Conservation (phyloP, 2,329 filamentous ascomycete species). For the Aureobasidium melanogenum region DNA sequence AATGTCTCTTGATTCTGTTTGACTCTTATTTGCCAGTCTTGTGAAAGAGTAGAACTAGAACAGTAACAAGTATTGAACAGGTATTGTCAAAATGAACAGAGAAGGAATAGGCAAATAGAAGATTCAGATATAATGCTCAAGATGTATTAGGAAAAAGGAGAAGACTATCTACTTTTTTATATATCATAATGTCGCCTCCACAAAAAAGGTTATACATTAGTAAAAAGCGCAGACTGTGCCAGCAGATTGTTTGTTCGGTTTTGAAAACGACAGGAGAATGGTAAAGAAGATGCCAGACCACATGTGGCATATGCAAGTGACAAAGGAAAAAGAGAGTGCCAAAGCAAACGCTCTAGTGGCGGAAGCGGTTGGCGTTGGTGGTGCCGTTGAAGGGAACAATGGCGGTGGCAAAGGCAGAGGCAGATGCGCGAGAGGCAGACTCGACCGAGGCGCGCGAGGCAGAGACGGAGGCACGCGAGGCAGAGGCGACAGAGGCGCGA, state of each 20-base stretch:
- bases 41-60: no score
- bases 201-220: background rate
- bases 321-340: background rate
- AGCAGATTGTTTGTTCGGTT: background rate
- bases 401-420: background rate
- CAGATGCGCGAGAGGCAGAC: conserved; percentile 1
- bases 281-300: background rate
- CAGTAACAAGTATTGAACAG: no score
- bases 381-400: conserved; percentile 7
- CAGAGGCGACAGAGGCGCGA: background rate
- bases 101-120: background rate
- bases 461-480: background rate
- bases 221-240: background rate
- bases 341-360: background rate
- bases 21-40: no score
- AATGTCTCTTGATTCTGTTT: no score
- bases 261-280: background rate
- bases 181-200: background rate
- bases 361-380: background rate
- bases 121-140: background rate
- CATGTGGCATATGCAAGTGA: conserved; percentile 3
- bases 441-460: background rate
- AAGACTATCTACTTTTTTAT: conserved; percentile 4
- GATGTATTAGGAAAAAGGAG: background rate
- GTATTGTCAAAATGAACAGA: background rate